phyloP scores from a whole-genome alignment of 129 eudicot genomes.

The Ambrosia artemisiifolia region DNA sequence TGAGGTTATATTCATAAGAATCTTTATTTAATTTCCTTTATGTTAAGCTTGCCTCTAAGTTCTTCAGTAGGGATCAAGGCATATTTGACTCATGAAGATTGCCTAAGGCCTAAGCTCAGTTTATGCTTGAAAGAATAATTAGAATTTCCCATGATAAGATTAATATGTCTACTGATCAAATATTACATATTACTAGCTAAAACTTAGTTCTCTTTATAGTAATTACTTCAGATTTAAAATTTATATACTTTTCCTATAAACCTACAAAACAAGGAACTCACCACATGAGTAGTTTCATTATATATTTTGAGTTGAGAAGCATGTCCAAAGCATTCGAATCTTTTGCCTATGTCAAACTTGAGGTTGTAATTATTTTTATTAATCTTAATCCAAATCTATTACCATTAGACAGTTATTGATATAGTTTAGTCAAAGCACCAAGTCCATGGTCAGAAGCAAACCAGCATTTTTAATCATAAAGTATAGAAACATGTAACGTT shows the following conservation, averaged over 20 bases:
- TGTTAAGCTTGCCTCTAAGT: constrained; percentile 8
- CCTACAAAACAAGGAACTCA: constrained; percentile 9
- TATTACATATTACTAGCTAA: not conserved
- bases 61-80: not conserved
- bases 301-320: not conserved
- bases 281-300: constrained; percentile 3
- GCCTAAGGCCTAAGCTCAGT: not conserved
- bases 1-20: not conserved
- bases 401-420: too few species aligned
- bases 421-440: too few species aligned
- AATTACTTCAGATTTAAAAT: not conserved
- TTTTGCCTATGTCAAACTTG: not conserved
- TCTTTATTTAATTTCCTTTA: not conserved
- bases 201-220: not conserved
- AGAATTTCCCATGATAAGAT: not conserved
- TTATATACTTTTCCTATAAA: not conserved
- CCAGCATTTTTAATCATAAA: not conserved
- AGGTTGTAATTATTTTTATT: not conserved
- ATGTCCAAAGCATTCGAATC: too few species aligned
- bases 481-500: not conserved
- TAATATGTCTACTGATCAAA: not conserved
- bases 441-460: constrained; percentile 4
- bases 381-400: not conserved
- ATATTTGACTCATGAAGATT: not conserved
- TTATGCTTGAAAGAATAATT: not conserved